Evolutionary conservation across 1,284 basidiomycete genomes (phyloP), one percentile per base, ranked within the genome.

Genomic region (Cryptococcus sp.): DNA sequence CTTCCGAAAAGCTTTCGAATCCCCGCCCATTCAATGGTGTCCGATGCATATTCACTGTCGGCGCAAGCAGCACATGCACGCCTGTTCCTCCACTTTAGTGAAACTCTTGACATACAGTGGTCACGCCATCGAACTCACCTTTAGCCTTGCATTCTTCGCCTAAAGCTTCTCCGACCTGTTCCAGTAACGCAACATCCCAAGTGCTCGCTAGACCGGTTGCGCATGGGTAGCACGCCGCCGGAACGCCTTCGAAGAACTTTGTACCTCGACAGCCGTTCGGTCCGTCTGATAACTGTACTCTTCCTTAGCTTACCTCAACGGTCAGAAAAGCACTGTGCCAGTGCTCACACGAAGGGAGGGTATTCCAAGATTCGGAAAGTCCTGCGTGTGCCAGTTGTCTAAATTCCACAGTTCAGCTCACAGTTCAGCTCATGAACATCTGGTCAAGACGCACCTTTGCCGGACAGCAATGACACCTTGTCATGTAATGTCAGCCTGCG

Each of bases 41-140:
- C 22, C 89, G 82, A 72, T 90, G 88, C 49, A 89, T 89, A 72
- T 91, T 91, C 69, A 86, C 87, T 0, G 89, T 91, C 0, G 89
- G 89, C 0, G 85, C 89, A 23, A 91, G 83, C 3, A 78, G 62
- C 11, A 88, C 81, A 10, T 87, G 86, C 2, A 87, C 86, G 38
- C 55, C 54, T 53, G 19, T 13, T 34, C 10, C 23, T n/a, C 19
- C 19, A 20, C 19, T 26, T 34, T 10, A 19, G 48, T 15, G 43
- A 20, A 7, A 46, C 11, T 15, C 22, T 19, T 11, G 26, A 15
- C n/a, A n/a, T 5, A 23, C 6, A 47, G 8, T n/a, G 22, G 17
- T 19, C 13, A 2, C 22, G 23, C 19, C 4, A 6, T 37, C 10
- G 20, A 8, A 47, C 46, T 20, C 20, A 19, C 84, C 82, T 54